phyloP scores from a whole-genome alignment of 257 asterid species.

The Coffea canephora region DNA sequence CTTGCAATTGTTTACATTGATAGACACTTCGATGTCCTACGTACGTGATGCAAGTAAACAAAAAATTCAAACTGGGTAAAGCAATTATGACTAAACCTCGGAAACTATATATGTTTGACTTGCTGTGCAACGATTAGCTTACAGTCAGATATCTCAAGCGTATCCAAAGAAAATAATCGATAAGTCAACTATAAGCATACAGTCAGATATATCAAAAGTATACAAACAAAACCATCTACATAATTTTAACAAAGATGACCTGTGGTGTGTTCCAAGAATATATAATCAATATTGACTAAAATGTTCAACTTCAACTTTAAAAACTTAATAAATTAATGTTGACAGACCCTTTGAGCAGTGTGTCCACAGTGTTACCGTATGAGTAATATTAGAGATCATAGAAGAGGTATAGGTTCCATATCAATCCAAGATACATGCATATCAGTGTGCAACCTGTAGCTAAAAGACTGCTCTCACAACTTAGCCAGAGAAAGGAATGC shows the following conservation, averaged over 20 bases:
- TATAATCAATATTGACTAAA: background rate
- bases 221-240: background rate
- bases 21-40: background rate
- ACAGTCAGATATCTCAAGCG: background rate
- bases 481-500: conserved; percentile 7
- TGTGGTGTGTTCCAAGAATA: background rate
- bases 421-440: background rate
- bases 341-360: background rate
- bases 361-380: background rate
- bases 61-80: background rate
- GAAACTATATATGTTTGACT: background rate
- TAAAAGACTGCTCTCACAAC: background rate
- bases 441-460: background rate
- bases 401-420: background rate
- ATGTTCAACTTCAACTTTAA: background rate
- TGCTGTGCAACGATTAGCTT: background rate
- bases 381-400: background rate
- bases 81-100: background rate
- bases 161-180: background rate
- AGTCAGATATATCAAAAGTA: background rate
- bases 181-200: background rate
- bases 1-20: background rate
- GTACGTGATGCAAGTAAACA: background rate
- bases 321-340: background rate
- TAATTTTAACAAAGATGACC: background rate